Evolutionary conservation across 108 stramenopile genomes (phyloP), one percentile per base, ranked within the genome.

Genomic region (Pelagomonas calceolata): DNA sequence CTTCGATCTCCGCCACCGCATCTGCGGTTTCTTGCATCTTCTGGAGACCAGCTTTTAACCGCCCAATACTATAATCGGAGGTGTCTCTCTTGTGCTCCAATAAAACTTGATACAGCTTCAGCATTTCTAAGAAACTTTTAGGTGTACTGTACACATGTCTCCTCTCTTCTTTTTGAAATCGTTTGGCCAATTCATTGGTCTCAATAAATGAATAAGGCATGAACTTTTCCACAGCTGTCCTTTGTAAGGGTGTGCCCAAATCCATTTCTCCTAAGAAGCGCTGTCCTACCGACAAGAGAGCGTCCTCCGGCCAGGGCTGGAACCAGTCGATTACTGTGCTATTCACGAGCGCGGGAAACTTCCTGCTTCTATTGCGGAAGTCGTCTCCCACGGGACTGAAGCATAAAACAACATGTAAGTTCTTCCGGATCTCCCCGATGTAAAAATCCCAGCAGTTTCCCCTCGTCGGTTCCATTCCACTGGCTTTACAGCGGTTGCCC

Each of bases 281-380:
- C 77, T 84, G 73, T 43, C 85, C 87, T n/a, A 90, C 89, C 45
- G 77, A 81, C 70, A 74, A 81, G 33, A 90, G 80, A 0, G 89
- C 89, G 32, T 90, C 86, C 71, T 79, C 76, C 18, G 89, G 89
- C 89, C 89, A 90, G 30, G 87, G 81, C 68, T 86, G 85, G 76
- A 89, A 90, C 86, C 87, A 86, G 71, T 90, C 89, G 51, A 90
- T 87, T 15, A 85, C 85, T 64, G 84, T 83, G 71, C 85, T 86
- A 66, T 85, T 87, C 12, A 87, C 86, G 18, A 88, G 68, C 5
- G 85, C 81, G 31, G 87, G 87, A 69, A 85, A 85, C 72, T 73
- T 73, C 36, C 75, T 60, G 64, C 82, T 82, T 21, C 88, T 77
- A 18, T 65, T 84, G 4, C 89, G 70, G 73, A 90, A 90, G 32